A percentile compares a stretch with the other conserved stretches of the same genome.
These are phyloP conservation scores for Bolboschoenoplectus hybrid DNA, from an alignment of 202 grass and related monocot genomes.

Conservation along the genomic window DNA sequence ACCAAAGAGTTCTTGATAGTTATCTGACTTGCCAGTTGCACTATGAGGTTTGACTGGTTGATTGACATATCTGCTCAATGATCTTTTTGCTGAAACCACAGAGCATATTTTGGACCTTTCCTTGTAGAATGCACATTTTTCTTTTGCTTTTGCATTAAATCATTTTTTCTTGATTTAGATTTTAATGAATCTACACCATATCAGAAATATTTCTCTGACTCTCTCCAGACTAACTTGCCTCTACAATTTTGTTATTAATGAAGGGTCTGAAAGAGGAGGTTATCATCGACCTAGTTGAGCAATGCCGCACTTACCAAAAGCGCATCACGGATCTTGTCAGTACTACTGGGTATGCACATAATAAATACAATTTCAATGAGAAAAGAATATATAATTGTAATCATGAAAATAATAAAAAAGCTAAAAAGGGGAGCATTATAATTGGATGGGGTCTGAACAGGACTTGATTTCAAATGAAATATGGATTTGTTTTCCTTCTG, in stretches of 20 bases:
- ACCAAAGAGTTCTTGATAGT: neutral
- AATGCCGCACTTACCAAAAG: constrained; percentile 81
- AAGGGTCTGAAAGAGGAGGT: constrained; percentile 91
- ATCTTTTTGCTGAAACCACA: constrained; percentile 21
- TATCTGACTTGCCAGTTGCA: neutral
- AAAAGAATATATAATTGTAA: neutral
- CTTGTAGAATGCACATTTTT: neutral
- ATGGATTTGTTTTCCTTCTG: neutral
- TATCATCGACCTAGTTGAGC: constrained; percentile 88
- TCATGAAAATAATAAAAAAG: constrained; percentile 20
- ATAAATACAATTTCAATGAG: neutral
- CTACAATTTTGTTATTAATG: constrained; percentile 37
- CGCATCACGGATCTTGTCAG: constrained; percentile 85
- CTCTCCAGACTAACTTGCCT: neutral
- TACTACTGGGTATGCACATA: constrained; percentile 59
- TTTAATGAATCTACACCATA: neutral
- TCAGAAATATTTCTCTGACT: neutral
- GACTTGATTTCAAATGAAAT: neutral
- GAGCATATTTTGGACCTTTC: neutral
- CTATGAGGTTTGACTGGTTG: neutral
- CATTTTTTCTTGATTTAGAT: neutral
- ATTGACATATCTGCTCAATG: neutral
- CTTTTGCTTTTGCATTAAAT: neutral
- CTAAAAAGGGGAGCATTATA: neutral
- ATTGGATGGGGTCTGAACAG: constrained; percentile 9